These are phyloP conservation scores for Myotisia sp. DNA, from an alignment of 2,329 filamentous ascomycete species.

Conservation along the genomic window DNA sequence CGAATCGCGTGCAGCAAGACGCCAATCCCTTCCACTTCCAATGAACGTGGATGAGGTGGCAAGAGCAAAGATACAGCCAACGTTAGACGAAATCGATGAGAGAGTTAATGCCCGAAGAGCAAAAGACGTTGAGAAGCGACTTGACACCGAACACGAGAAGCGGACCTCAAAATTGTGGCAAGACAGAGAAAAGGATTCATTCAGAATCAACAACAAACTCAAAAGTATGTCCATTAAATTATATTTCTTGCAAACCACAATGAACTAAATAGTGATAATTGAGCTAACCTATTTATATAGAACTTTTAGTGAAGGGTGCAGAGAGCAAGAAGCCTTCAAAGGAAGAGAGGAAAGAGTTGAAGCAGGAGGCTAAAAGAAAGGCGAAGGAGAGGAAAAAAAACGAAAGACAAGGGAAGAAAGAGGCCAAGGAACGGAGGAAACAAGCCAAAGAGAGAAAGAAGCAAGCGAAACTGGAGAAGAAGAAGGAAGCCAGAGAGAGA, in stretches of 20 bases:
- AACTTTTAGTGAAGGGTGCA: too few species aligned
- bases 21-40: slow-evolving; percentile 44
- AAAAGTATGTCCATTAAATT: slow-evolving; percentile 4
- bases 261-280: too few species aligned
- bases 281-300: too few species aligned
- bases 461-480: neutral
- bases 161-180: neutral
- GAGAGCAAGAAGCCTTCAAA: neutral
- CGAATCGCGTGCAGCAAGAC: slow-evolving; percentile 1
- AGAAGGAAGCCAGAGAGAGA: too few species aligned
- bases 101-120: slow-evolving; percentile 4
- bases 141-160: slow-evolving; percentile 6
- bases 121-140: slow-evolving; percentile 5
- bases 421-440: neutral
- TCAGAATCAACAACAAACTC: slow-evolving; percentile 4
- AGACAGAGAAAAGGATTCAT: slow-evolving; percentile 7
- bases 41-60: slow-evolving; percentile 63
- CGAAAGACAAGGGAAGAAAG: neutral
- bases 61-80: slow-evolving; percentile 19
- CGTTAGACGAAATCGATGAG: slow-evolving; percentile 7
- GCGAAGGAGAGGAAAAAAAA: slow-evolving; percentile 1
- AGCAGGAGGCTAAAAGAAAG: neutral
- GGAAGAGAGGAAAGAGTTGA: neutral
- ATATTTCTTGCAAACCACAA: too few species aligned
- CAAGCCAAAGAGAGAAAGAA: too few species aligned